These are phyloP conservation scores for Atkinsonella hypoxylon DNA, from an alignment of 2,329 filamentous ascomycete species.

Conservation along the genomic window DNA sequence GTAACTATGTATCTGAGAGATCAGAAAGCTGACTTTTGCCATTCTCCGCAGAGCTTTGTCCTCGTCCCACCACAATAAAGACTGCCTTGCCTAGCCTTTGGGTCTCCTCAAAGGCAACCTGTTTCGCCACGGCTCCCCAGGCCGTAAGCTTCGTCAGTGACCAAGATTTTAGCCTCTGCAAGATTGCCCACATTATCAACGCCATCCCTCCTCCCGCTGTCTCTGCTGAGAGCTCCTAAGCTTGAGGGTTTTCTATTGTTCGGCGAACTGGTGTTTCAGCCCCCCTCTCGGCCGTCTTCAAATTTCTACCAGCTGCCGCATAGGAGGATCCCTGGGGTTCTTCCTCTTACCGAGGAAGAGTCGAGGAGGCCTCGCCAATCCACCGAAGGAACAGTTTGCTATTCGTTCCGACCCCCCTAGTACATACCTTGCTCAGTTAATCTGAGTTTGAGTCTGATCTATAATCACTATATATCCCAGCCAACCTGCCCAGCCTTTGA, in stretches of 20 bases:
- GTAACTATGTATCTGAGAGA: not conserved
- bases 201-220: conserved; percentile 44
- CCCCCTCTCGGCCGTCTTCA: conserved; percentile 42
- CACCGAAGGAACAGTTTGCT: conserved; percentile 81
- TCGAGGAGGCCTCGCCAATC: conserved; percentile 96
- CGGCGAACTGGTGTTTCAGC: conserved; percentile 33
- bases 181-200: conserved; percentile 57
- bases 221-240: conserved; percentile 35
- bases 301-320: conserved; percentile 90
- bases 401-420: conserved; percentile 96
- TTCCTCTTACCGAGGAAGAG: conserved; percentile 99
- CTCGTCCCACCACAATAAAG: not conserved
- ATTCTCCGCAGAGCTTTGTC: not conserved
- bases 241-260: conserved; percentile 38
- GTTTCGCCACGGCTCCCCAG: conserved; percentile 47
- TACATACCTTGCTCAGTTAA: conserved; percentile 27
- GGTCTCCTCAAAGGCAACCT: conserved; percentile 53
- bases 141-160: conserved; percentile 52
- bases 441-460: conserved; percentile 2
- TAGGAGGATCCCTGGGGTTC: conserved; percentile 96
- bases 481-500: not conserved
- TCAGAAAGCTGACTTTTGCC: conserved; percentile 2
- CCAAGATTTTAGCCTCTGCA: conserved; percentile 57
- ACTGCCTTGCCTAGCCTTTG: conserved; percentile 41
- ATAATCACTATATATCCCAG: conserved; percentile 2